Evolutionary conservation across 2,329 filamentous ascomycete genomes (phyloP).

Genomic region (Cercospora beticola): DNA sequence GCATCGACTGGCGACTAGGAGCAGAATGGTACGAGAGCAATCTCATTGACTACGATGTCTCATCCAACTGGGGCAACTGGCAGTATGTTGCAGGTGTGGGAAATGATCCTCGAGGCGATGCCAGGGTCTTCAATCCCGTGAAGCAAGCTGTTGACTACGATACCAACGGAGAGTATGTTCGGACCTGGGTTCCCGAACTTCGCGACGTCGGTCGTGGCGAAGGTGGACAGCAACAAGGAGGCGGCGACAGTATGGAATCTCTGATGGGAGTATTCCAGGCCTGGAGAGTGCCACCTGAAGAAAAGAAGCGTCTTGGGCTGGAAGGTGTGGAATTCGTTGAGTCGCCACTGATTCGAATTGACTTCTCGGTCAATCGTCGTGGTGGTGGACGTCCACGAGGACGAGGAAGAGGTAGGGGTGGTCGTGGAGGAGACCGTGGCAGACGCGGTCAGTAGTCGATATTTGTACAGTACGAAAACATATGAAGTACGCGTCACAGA

Average conservation of each 20-base stretch:
- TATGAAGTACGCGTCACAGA: not conserved
- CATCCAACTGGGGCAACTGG: slow-evolving; percentile 52
- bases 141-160: slow-evolving; percentile 81
- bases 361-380: slow-evolving; percentile 57
- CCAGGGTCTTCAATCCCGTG: slow-evolving; percentile 76
- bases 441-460: slow-evolving; percentile 7
- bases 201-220: slow-evolving; percentile 45
- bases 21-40: slow-evolving; percentile 80
- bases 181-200: slow-evolving; percentile 71
- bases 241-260: slow-evolving; percentile 34
- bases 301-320: slow-evolving; percentile 59
- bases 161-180: slow-evolving; percentile 65
- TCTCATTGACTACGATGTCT: slow-evolving; percentile 73
- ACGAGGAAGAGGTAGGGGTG: slow-evolving; percentile 35
- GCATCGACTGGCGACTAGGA: slow-evolving; percentile 76
- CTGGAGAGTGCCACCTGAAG: slow-evolving; percentile 62
- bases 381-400: slow-evolving; percentile 40
- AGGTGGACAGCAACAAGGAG: not conserved
- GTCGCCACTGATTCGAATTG: slow-evolving; percentile 63
- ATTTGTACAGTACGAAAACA: not conserved
- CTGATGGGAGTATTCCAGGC: slow-evolving; percentile 66
- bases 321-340: slow-evolving; percentile 64
- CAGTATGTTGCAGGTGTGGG: slow-evolving; percentile 78
- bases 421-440: slow-evolving; percentile 21
- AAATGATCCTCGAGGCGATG: slow-evolving; percentile 71